Base-by-base conservation (phyloP, 305 asterid genomes). In the Fraxinus sp. region DNA sequence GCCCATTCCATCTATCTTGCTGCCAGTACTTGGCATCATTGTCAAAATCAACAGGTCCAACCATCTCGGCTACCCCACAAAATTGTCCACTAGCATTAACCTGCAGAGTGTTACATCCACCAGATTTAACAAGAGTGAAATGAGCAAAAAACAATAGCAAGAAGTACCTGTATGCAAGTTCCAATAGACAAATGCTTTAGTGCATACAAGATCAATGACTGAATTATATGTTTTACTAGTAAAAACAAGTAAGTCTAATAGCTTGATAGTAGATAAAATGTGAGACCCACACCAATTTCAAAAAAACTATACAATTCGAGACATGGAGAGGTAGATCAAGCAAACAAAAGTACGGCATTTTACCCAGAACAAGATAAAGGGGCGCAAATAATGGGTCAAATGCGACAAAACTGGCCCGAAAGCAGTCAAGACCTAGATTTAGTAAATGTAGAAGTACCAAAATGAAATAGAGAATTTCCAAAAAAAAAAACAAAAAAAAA, bases 1-100 rank as follows among this genome's bases (percentile, higher is more conserved):
- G 97, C 76, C 99, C 99, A 74, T 95, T 97, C 99, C 99, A 97
- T 89, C 99, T 91, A 85, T 97, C 98, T 88, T 95, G 98, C 92
- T 93, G 98, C 99, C 99, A 97, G 93, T 97, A 91, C 81, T 97
- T 96, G 32, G 99, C 98, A 87, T 93, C 92, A 71, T 91, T 93
- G 83, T 97, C 97, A 83, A 97, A 97, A 88, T 97, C 97, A 84
- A 97, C 94, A 49, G 92, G 88, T 79, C 99, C 99, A 84, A 90
- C 87, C 99, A 97, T 97, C 93, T 97, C 98, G 16, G 99, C 98
- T 80, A 97, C 91, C 75, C 99, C 99, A 87, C 99, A 97, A 84
- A 97, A 97, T 85, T 95, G 99, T 33, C 98, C 99, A 86, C 98
- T 97, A 64, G 98, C 98, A 91, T 97, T 97, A 66, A 97, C 98